Evolutionary conservation across 2,329 filamentous ascomycete species (phyloP).

Genomic region (Colletotrichum lindemuthianum): DNA sequence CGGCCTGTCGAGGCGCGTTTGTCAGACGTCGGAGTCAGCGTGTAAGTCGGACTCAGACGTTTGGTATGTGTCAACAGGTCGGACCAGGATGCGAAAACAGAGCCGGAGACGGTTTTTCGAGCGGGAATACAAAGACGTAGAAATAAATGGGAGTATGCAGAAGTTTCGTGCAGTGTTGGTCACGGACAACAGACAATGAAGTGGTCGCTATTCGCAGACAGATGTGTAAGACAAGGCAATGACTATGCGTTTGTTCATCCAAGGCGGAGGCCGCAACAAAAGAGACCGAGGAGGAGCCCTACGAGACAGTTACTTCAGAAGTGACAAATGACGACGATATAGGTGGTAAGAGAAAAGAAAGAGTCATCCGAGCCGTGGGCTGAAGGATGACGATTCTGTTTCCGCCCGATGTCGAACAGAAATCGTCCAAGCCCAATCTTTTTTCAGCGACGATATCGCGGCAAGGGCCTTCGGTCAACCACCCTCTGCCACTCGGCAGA

Average conservation of each 20-base stretch:
- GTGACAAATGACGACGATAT: background rate
- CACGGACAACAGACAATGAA: constrained; percentile 19
- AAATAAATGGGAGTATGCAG: constrained; percentile 26
- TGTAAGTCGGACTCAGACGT: constrained; percentile 24
- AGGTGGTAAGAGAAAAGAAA: constrained; percentile 3
- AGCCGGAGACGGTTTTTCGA: background rate
- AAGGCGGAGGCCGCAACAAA: constrained; percentile 23
- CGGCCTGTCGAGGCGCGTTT: constrained; percentile 3
- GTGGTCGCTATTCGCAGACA: constrained; percentile 26
- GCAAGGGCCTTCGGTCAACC: constrained; percentile 16
- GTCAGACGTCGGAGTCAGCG: constrained; percentile 25
- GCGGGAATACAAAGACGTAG: constrained; percentile 29
- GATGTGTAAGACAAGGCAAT: constrained; percentile 16
- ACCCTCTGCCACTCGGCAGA: constrained; percentile 24
- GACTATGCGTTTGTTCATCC: constrained; percentile 3
- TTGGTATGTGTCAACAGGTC: constrained; percentile 13
- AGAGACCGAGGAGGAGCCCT: constrained; percentile 8
- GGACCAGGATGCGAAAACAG: background rate
- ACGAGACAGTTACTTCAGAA: constrained; percentile 24
- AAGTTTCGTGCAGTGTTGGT: constrained; percentile 17
- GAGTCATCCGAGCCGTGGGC: constrained; percentile 27
- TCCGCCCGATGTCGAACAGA: constrained; percentile 23
- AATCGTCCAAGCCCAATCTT: constrained; percentile 26
- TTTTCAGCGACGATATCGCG: constrained; percentile 19
- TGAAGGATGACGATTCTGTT: constrained; percentile 36